These are phyloP conservation scores for Candida corydali DNA, from an alignment of 805 yeast genomes.

Conservation along the genomic window DNA sequence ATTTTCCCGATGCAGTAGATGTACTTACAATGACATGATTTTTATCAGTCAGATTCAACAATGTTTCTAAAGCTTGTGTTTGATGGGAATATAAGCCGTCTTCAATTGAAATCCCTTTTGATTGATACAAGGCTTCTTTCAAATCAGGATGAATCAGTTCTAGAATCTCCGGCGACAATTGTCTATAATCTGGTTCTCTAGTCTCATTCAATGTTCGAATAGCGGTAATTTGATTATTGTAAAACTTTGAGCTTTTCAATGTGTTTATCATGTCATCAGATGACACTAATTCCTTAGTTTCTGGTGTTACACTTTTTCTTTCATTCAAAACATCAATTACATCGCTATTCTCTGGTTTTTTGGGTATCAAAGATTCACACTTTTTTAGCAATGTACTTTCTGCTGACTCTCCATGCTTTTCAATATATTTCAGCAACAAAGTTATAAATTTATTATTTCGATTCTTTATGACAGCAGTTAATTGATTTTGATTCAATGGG, in stretches of 20 bases:
- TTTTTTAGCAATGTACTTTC: conserved; percentile 31
- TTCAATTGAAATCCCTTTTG: conserved; percentile 41
- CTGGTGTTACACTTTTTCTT: conserved; percentile 9
- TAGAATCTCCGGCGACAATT: conserved; percentile 23
- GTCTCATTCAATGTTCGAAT: conserved; percentile 44
- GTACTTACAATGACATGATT: conserved; percentile 83
- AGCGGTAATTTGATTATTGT: conserved; percentile 59
- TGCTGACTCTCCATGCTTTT: conserved; percentile 27
- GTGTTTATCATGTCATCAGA: conserved; percentile 45
- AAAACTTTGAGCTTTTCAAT: conserved; percentile 47
- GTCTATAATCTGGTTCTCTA: conserved; percentile 43
- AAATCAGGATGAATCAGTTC: conserved; percentile 43
- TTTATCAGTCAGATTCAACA: conserved; percentile 34
- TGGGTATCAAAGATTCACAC: conserved; percentile 43
- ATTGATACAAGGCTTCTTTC: conserved; percentile 44
- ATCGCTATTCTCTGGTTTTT: conserved; percentile 46
- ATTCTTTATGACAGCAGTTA: conserved; percentile 56
- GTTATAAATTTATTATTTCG: conserved; percentile 49
- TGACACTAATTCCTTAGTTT: conserved; percentile 8
- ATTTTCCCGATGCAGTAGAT: conserved; percentile 94
- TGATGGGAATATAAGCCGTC: conserved; percentile 73
- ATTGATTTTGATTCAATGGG: conserved; percentile 49
- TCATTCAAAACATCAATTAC: conserved; percentile 32
- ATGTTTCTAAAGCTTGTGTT: conserved; percentile 63
- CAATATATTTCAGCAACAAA: conserved; percentile 3